Evolutionary conservation across 2,329 filamentous ascomycete species (phyloP), one percentile per base, ranked within the genome.

Genomic region (Fusarium keratoplasticum): DNA sequence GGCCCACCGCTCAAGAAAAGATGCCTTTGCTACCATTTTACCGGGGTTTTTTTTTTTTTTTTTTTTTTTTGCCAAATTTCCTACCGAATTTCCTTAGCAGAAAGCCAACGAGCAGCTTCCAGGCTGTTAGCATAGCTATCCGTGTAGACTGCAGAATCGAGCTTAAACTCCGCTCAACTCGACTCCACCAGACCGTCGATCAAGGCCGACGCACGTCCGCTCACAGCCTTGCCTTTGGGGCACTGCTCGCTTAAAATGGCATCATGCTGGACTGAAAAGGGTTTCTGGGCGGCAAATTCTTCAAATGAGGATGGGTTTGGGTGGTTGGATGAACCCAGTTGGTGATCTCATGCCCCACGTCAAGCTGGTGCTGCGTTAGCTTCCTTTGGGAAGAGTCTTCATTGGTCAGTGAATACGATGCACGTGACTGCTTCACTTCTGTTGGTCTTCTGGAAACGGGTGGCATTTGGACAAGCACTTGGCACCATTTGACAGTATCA

Each of bases 1-100:
- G 6, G 6, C 4, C 4, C 9, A 11, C 20, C 0, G 5, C 18
- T 0, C 11, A n/a, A 20, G 1, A 20, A 14, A 31, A 6, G 5
- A 4, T n/a, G 6, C 6, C 4, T 31, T 20, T 6, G 3, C 27
- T 31, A 5, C 20, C 6, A 9, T 44, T 14, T 44, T 22, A n/a
- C 8, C 4, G 7, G 35, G 7, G 18, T 38, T 27, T 10, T 27
- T 27, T 27, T 27, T 2, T 38, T 38, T 27, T 10, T 27, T 27
- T 27, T 38, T 38, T 27, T 10, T 27, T 27, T 27, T 27, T 2
- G 2, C 20, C 3, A 2, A 13, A 25, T 47, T 47, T 18, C 1
- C 11, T 20, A 9, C 11, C 11, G 2, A 2, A 8, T 20, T 7
- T n/a, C 18, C 6, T 10, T 5, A 3, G 18, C 42, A 27, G 22